These are phyloP conservation scores for Venturia aucupariae DNA, from an alignment of 2,329 filamentous ascomycete species.

Conservation along the genomic window DNA sequence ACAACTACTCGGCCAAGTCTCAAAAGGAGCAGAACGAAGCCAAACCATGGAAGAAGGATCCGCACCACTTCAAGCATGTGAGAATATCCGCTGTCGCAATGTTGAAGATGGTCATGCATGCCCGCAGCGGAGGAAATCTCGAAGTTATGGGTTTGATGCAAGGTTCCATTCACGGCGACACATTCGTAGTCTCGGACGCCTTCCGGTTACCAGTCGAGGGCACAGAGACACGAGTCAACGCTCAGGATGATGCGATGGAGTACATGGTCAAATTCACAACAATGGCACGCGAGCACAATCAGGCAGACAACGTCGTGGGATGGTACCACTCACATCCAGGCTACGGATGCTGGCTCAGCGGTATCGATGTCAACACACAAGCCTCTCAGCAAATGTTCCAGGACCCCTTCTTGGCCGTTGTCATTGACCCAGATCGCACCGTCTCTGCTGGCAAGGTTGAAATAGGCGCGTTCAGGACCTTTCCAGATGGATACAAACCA, in stretches of 20 bases:
- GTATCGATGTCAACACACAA: conserved; percentile 90
- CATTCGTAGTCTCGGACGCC: conserved; percentile 87
- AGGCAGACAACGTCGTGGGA: conserved; percentile 85
- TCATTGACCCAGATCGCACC: conserved; percentile 92
- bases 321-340: conserved; percentile 99
- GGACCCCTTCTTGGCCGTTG: conserved; percentile 90
- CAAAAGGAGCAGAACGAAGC: conserved; percentile 57
- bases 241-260: conserved; percentile 90
- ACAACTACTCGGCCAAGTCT: conserved; percentile 62
- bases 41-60: conserved; percentile 69
- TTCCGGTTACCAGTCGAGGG: conserved; percentile 92
- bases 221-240: conserved; percentile 97
- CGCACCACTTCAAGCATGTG: conserved; percentile 84
- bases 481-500: conserved; percentile 62
- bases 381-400: conserved; percentile 73
- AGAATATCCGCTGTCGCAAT: conserved; percentile 89
- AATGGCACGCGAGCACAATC: conserved; percentile 62
- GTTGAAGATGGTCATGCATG: conserved; percentile 99
- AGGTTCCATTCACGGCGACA: conserved; percentile 77
- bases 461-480: conserved; percentile 93
- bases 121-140: conserved; percentile 81
- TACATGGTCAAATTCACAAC: conserved; percentile 86
- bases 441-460: conserved; percentile 93
- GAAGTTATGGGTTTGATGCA: conserved; percentile 99
- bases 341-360: conserved; percentile 95